Conservation (phyloP, 108 stramenopile species). For the Fragilariopsis cylindrus region DNA sequence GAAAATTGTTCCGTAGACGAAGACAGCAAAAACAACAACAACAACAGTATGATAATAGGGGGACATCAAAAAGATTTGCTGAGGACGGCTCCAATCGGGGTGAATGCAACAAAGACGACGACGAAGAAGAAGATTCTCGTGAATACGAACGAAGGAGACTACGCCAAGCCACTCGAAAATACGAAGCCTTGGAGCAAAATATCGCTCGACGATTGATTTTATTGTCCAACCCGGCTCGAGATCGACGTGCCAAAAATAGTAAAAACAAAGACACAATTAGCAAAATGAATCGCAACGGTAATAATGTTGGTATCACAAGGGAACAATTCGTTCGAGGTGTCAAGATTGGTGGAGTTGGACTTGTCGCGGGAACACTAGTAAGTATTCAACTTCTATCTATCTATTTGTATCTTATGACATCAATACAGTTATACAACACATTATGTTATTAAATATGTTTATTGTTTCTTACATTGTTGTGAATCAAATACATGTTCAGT, state of each 20-base stretch:
- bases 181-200: conserved; percentile 78
- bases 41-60: neutral
- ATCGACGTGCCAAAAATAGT: neutral
- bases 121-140: neutral
- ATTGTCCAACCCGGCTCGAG: conserved; percentile 44
- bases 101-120: conserved; percentile 15
- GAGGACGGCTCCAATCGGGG: neutral
- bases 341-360: conserved; percentile 72
- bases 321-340: conserved; percentile 67
- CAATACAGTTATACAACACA: no score
- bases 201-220: conserved; percentile 67
- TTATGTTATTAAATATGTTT: no score
- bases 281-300: neutral
- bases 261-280: conserved; percentile 6
- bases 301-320: conserved; percentile 38
- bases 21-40: neutral
- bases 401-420: no score
- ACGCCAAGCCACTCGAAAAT: conserved; percentile 71
- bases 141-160: conserved; percentile 19
- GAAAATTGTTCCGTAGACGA: neutral
- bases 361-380: conserved; percentile 61
- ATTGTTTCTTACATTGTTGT: no score
- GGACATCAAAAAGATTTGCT: neutral
- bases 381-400: no score
- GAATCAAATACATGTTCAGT: neutral